A percentile compares a stretch with the other conserved stretches of the same genome.
Evolutionary conservation across 2,329 filamentous ascomycete species (phyloP).

Genomic region (Fusarium napiforme): DNA sequence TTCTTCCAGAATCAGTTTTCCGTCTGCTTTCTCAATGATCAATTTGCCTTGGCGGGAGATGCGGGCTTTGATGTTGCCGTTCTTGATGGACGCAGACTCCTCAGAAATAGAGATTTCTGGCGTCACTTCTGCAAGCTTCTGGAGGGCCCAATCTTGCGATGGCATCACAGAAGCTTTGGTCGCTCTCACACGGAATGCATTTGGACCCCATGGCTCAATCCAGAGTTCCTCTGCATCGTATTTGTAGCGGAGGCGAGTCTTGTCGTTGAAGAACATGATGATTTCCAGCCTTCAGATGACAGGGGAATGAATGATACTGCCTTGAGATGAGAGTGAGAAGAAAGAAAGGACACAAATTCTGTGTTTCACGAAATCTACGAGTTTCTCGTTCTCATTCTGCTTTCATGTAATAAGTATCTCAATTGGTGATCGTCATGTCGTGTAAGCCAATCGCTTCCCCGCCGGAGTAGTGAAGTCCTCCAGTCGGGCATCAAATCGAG

Average conservation of each 20-base stretch:
- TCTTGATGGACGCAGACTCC: slow-evolving; percentile 19
- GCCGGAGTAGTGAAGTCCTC: slow-evolving; percentile 16
- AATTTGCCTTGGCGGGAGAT: slow-evolving; percentile 47
- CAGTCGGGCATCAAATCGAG: slow-evolving; percentile 6
- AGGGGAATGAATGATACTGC: background rate
- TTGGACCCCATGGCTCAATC: slow-evolving; percentile 19
- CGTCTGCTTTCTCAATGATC: slow-evolving; percentile 42
- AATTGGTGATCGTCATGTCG: background rate
- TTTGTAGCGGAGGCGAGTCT: slow-evolving; percentile 11
- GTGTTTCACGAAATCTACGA: background rate
- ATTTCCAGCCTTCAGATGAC: background rate
- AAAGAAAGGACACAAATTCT: too few relatives aligned
- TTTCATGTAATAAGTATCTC: background rate
- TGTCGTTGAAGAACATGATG: slow-evolving; percentile 19
- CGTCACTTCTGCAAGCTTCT: background rate
- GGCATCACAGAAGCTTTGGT: slow-evolving; percentile 6
- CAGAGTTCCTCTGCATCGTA: slow-evolving; percentile 18
- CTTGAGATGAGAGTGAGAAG: background rate
- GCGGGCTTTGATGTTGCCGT: slow-evolving; percentile 47
- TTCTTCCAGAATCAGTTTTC: slow-evolving; percentile 47
- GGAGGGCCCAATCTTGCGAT: slow-evolving; percentile 14
- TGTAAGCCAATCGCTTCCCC: slow-evolving; percentile 18
- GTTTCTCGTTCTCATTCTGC: background rate
- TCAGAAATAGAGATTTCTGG: slow-evolving; percentile 3
- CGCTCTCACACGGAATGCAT: slow-evolving; percentile 12